A percentile compares a stretch with the other conserved stretches of the same genome.
These are phyloP conservation scores for Thielaviopsis euricoi DNA, from an alignment of 2,329 filamentous ascomycete species.

Conservation along the genomic window DNA sequence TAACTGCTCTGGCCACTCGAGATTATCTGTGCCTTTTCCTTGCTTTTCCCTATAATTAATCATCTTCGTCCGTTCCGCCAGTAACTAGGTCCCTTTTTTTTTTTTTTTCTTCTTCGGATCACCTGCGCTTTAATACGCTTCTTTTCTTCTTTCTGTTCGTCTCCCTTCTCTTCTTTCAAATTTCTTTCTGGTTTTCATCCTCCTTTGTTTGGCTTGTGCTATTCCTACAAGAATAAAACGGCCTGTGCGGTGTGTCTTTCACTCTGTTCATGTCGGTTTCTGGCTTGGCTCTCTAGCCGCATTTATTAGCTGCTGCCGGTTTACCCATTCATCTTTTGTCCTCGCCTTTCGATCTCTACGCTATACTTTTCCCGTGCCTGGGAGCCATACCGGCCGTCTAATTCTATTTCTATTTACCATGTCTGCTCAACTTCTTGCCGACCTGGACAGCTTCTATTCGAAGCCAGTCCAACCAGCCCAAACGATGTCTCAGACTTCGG, in stretches of 20 bases:
- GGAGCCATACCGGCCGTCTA: background rate
- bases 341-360: background rate
- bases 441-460: slow-evolving; percentile 36
- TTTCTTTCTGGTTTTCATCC: no score
- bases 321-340: background rate
- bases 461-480: slow-evolving; percentile 17
- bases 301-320: background rate
- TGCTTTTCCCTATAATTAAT: background rate
- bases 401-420: slow-evolving; percentile 22
- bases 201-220: no score
- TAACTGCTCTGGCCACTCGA: background rate
- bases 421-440: slow-evolving; percentile 50
- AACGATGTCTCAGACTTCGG: background rate
- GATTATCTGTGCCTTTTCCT: background rate
- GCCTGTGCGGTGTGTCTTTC: no score
- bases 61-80: no score
- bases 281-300: background rate
- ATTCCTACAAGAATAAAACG: no score
- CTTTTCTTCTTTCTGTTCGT: no score
- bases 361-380: background rate
- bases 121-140: no score
- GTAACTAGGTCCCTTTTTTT: no score
- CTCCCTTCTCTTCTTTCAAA: no score
- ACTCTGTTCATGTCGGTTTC: no score
- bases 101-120: no score